A percentile compares a stretch with the other conserved stretches of the same genome.
phyloP scores from a whole-genome alignment of 202 grass and related monocot species.

The Panicum virgatum region DNA sequence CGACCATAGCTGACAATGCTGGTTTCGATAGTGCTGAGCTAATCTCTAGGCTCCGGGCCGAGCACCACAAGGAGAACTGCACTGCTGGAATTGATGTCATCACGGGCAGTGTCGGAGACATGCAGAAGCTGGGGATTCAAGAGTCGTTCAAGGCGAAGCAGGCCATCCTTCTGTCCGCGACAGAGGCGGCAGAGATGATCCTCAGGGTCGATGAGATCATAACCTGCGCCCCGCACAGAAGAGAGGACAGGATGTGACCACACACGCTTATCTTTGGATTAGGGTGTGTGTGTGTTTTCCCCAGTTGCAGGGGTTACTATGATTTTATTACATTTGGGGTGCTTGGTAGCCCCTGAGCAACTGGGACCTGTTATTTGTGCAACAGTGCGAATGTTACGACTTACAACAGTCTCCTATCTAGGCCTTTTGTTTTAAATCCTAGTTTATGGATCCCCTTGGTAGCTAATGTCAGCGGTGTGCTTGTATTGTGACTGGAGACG shows the following conservation, averaged over 20 bases:
- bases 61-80: slow-evolving; percentile 84
- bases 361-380: too few relatives aligned
- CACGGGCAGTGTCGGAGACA: slow-evolving; percentile 71
- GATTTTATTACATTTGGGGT: slow-evolving; percentile 1
- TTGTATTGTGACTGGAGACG: too few relatives aligned
- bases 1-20: slow-evolving; percentile 90
- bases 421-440: neutral
- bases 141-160: slow-evolving; percentile 99
- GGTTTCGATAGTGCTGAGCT: slow-evolving; percentile 85
- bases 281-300: neutral
- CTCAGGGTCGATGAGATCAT: slow-evolving; percentile 93
- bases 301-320: slow-evolving; percentile 4
- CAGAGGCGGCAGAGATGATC: slow-evolving; percentile 95
- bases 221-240: slow-evolving; percentile 72
- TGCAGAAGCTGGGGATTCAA: slow-evolving; percentile 82
- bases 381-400: too few relatives aligned
- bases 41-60: slow-evolving; percentile 93
- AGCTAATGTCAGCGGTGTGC: too few relatives aligned
- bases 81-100: slow-evolving; percentile 84
- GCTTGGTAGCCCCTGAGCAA: neutral
- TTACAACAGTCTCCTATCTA: too few relatives aligned
- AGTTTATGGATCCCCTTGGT: neutral
- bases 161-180: slow-evolving; percentile 80
- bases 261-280: neutral
- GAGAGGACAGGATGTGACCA: slow-evolving; percentile 88